phyloP scores from a whole-genome alignment of 164 flowering plant species.

The Liriodendron chinense region DNA sequence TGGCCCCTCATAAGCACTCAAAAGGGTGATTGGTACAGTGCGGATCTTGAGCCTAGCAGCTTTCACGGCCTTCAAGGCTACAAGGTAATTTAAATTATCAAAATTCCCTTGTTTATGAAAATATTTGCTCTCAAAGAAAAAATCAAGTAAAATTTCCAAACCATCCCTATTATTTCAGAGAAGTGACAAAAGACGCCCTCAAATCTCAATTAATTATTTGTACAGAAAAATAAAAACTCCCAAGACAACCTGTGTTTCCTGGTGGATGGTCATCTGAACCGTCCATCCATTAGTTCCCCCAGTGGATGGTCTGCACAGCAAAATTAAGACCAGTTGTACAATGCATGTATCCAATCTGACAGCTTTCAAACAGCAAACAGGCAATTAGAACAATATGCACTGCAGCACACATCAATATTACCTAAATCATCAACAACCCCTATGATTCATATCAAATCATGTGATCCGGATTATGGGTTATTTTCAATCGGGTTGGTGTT shows the following conservation, averaged over 20 bases:
- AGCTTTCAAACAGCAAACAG: no score
- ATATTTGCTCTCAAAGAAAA: not conserved
- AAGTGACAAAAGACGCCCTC: not conserved
- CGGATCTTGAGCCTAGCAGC: slow-evolving; percentile 11
- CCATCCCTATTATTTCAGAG: not conserved
- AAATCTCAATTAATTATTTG: no score
- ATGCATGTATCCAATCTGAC: no score
- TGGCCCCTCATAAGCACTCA: slow-evolving; percentile 46
- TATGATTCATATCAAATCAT: no score
- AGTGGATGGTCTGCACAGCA: not conserved
- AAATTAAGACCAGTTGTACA: not conserved
- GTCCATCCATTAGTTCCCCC: not conserved
- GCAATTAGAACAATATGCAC: no score
- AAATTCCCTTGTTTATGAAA: no score
- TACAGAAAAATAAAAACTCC: no score
- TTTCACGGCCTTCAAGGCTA: slow-evolving; percentile 57
- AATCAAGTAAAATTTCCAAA: not conserved
- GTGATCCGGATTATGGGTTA: no score
- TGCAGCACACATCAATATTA: no score
- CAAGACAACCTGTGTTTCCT: not conserved
- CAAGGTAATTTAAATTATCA: slow-evolving; percentile 21
- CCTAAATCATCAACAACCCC: no score
- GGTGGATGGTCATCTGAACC: no score
- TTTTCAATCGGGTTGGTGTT: no score
- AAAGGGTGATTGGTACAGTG: slow-evolving; percentile 47